phyloP scores from a whole-genome alignment of 768 basidiomycete species.

The Xanthoconium purpureum region DNA sequence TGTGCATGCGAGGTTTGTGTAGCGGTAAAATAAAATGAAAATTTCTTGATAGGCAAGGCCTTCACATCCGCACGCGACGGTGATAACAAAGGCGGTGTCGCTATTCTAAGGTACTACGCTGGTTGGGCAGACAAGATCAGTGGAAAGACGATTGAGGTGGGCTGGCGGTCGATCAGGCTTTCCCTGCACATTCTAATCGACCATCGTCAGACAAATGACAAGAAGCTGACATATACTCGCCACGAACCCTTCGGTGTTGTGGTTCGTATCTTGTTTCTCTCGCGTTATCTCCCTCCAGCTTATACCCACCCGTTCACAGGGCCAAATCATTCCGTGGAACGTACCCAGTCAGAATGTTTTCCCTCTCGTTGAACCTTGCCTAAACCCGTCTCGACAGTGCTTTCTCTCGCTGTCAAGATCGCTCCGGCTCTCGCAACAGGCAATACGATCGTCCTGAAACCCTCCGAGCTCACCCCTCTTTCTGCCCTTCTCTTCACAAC shows the following conservation, averaged over 20 bases:
- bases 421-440: conserved; percentile 11
- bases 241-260: conserved; percentile 13
- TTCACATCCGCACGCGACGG: background rate
- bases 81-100: conserved; percentile 1
- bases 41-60: conserved; percentile 2
- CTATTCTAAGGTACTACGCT: conserved; percentile 8
- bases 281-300: background rate
- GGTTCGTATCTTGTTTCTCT: background rate
- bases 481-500: conserved; percentile 6
- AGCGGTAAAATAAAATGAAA: background rate
- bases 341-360: background rate
- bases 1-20: background rate
- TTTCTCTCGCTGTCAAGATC: conserved; percentile 8
- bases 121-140: conserved; percentile 14
- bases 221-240: conserved; percentile 8
- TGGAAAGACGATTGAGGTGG: conserved; percentile 7
- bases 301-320: background rate
- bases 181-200: background rate
- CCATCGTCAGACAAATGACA: background rate
- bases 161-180: background rate
- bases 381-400: background rate
- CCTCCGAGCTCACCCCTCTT: conserved; percentile 9
- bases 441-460: conserved; percentile 10
- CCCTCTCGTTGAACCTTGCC: background rate
- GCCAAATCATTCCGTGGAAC: conserved; percentile 14